These are phyloP conservation scores for Penicillium sp. DNA, from an alignment of 2,329 filamentous ascomycete genomes.

Conservation along the genomic window DNA sequence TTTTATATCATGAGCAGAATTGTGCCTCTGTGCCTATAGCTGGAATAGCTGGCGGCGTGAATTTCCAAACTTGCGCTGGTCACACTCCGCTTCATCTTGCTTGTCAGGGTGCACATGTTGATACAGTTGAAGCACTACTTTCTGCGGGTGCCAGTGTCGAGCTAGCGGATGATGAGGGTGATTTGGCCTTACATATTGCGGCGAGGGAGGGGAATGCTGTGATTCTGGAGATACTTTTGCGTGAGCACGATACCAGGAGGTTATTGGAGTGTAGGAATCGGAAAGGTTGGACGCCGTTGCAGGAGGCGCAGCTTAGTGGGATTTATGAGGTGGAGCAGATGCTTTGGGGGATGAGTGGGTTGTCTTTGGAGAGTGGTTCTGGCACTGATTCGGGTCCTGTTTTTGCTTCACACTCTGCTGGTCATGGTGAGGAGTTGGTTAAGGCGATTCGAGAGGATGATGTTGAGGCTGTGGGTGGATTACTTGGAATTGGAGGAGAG, in stretches of 20 bases:
- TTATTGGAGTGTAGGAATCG: not conserved
- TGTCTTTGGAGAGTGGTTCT: not conserved
- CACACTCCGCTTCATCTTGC: not conserved
- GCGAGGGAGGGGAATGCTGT: not conserved
- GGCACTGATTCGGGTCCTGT: not conserved
- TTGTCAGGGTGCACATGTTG: not conserved
- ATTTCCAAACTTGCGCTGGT: not conserved
- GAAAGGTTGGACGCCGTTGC: not conserved
- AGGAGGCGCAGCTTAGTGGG: conserved; percentile 2
- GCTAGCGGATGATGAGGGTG: not conserved
- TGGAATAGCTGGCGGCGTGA: not conserved
- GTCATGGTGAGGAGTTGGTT: not conserved
- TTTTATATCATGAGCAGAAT: not conserved
- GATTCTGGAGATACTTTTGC: not conserved
- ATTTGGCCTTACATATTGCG: not conserved
- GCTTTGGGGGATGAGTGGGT: not conserved
- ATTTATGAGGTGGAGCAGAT: conserved; percentile 3
- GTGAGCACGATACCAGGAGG: not conserved
- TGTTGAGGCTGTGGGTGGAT: not conserved
- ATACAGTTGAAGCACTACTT: not conserved
- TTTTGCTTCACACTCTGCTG: no score
- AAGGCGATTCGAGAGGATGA: not conserved
- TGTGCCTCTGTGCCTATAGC: not conserved
- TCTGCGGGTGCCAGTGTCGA: not conserved
- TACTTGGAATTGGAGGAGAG: not conserved